A percentile compares a stretch with the other conserved stretches of the same genome.
phyloP scores from a whole-genome alignment of 1,139 yeast species.

The Pichia terricola region DNA sequence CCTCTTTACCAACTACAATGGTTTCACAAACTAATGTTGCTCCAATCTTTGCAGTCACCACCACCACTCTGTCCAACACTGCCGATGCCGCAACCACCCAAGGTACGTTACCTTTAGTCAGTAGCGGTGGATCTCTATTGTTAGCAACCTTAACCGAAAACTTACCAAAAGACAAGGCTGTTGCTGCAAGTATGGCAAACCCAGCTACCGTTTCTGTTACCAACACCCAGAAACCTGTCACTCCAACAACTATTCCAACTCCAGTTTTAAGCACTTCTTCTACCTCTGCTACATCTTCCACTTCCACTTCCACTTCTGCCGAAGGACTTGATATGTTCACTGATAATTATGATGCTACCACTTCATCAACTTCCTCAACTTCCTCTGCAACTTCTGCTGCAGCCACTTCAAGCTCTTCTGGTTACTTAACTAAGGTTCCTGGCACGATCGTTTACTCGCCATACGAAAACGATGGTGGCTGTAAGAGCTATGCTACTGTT shows the following conservation, averaged over 20 bases:
- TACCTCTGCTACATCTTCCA: constrained; percentile 1
- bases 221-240: constrained; percentile 8
- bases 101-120: constrained; percentile 10
- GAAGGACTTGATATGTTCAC: constrained; percentile 6
- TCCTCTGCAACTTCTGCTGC: constrained; percentile 10
- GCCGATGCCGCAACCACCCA: constrained; percentile 8
- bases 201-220: constrained; percentile 15
- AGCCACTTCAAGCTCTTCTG: constrained; percentile 8
- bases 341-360: background rate
- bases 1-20: constrained; percentile 26
- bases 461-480: constrained; percentile 54
- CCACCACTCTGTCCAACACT: constrained; percentile 11
- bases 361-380: background rate
- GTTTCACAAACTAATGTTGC: constrained; percentile 11
- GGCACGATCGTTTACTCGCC: constrained; percentile 54
- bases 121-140: constrained; percentile 12
- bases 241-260: constrained; percentile 12
- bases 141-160: constrained; percentile 13
- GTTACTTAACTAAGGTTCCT: constrained; percentile 20
- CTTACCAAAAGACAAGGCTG: constrained; percentile 20
- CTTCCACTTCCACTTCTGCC: constrained; percentile 3
- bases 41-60: constrained; percentile 16
- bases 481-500: constrained; percentile 52
- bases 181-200: constrained; percentile 10
- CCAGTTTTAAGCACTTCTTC: constrained; percentile 10